phyloP scores from a whole-genome alignment of 2,329 filamentous ascomycete species.

The Lachnellula hyalina region DNA sequence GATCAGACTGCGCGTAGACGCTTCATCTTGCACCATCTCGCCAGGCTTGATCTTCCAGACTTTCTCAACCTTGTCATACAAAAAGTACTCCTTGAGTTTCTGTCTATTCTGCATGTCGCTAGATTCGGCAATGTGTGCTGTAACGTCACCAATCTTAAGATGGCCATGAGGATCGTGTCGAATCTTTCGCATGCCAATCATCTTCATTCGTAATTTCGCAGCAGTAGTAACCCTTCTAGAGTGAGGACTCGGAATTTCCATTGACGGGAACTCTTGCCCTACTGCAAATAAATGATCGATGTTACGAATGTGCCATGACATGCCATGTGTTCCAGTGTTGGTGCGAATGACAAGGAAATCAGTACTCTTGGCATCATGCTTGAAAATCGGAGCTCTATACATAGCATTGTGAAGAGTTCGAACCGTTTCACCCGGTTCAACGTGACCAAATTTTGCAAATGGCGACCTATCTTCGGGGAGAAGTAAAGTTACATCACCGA shows the following conservation, averaged over 20 bases:
- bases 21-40: conserved; percentile 74
- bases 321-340: conserved; percentile 71
- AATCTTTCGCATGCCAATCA: conserved; percentile 88
- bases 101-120: conserved; percentile 94
- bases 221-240: conserved; percentile 93
- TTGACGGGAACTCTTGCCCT: conserved; percentile 86
- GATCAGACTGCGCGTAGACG: conserved; percentile 78
- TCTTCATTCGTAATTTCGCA: conserved; percentile 94
- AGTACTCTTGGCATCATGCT: conserved; percentile 68
- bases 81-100: conserved; percentile 94
- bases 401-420: conserved; percentile 92
- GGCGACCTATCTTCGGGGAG: conserved; percentile 93
- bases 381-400: conserved; percentile 91
- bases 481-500: conserved; percentile 84
- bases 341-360: conserved; percentile 87
- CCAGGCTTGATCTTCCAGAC: conserved; percentile 71
- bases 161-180: conserved; percentile 65
- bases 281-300: conserved; percentile 89
- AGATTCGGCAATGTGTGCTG: conserved; percentile 85
- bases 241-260: conserved; percentile 89
- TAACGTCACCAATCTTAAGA: conserved; percentile 77
- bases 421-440: conserved; percentile 84
- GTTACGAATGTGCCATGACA: conserved; percentile 76
- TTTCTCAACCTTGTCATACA: conserved; percentile 81
- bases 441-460: conserved; percentile 90